These are phyloP conservation scores for Aspergillus kassunensis DNA, from an alignment of 495 filamentous ascomycete genomes.

Conservation along the genomic window DNA sequence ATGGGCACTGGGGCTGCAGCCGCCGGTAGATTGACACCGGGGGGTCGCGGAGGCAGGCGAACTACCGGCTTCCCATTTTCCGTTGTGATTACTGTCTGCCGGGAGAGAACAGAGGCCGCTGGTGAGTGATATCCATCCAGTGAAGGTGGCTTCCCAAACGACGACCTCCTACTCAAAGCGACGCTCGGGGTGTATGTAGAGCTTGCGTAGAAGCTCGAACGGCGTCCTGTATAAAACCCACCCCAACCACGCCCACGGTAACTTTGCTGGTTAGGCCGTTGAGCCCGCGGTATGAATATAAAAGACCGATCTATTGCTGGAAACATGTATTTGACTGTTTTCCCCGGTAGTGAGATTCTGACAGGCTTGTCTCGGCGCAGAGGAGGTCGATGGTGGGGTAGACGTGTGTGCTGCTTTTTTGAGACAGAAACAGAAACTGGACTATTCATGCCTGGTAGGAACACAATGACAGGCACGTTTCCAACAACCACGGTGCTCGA, in stretches of 20 bases:
- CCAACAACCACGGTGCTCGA: conserved; percentile 65
- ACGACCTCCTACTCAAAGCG: conserved; percentile 87
- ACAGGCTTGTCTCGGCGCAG: conserved; percentile 96
- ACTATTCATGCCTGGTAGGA: conserved; percentile 66
- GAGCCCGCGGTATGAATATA: conserved; percentile 93
- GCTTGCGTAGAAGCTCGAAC: conserved; percentile 74
- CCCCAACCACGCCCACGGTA: conserved; percentile 66
- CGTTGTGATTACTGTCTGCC: conserved; percentile 52
- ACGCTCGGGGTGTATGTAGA: conserved; percentile 87
- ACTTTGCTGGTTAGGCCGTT: conserved; percentile 86
- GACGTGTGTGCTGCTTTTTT: conserved; percentile 81
- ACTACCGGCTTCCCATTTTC: conserved; percentile 75
- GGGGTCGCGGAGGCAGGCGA: conserved; percentile 67
- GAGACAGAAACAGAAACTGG: conserved; percentile 69
- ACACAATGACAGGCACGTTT: conserved; percentile 78
- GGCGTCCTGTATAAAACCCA: conserved; percentile 65
- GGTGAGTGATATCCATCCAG: conserved; percentile 74
- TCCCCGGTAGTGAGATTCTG: conserved; percentile 81
- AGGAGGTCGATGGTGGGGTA: conserved; percentile 92
- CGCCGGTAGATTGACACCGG: conserved; percentile 26
- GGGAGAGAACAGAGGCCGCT: conserved; percentile 68
- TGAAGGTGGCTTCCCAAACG: conserved; percentile 70
- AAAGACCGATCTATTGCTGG: conserved; percentile 87
- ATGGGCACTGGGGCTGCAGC: conserved; percentile 14
- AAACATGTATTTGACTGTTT: conserved; percentile 80